Percentiles rank a stretch among this genome's conserved stretches.
These are phyloP conservation scores for Neurospora sublineolata DNA, from an alignment of 495 filamentous ascomycete species.

Conservation along the genomic window DNA sequence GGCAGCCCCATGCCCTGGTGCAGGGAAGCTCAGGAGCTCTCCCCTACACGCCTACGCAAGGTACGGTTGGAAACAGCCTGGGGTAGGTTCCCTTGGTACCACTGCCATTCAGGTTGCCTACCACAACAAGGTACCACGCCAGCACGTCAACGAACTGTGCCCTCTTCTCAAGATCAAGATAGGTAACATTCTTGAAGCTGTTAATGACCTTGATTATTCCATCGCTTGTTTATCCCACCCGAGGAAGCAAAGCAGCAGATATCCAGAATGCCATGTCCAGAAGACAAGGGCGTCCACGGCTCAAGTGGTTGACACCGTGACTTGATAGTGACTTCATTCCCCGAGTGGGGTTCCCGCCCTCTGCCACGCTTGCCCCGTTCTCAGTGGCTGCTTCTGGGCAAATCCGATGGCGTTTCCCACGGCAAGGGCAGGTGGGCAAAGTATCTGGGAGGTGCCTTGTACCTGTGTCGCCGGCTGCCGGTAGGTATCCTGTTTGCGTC, in stretches of 20 bases:
- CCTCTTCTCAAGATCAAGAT: background rate
- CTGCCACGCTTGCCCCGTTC: background rate
- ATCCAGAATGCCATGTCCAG: background rate
- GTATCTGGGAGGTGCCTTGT: background rate
- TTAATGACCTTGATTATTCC: background rate
- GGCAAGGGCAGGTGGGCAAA: background rate
- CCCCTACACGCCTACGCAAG: background rate
- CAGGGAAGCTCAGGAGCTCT: background rate
- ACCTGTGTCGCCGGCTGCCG: background rate
- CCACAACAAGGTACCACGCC: background rate
- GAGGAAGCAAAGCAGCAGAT: background rate
- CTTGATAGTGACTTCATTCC: background rate
- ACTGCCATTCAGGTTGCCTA: background rate
- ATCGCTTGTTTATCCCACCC: background rate
- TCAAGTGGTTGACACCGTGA: background rate
- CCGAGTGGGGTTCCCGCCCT: background rate
- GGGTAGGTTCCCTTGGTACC: background rate
- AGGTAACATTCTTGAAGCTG: too few species aligned
- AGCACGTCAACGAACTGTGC: background rate
- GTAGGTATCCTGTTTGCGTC: background rate
- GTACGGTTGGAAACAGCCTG: background rate
- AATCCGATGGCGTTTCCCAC: background rate
- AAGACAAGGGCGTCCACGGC: background rate
- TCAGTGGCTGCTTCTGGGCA: background rate
- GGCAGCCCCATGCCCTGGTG: background rate